Evolutionary conservation across 225 moss, liverwort and hornwort species (phyloP), one percentile per base, ranked within the genome.

Genomic region (Bryum argenteum): DNA sequence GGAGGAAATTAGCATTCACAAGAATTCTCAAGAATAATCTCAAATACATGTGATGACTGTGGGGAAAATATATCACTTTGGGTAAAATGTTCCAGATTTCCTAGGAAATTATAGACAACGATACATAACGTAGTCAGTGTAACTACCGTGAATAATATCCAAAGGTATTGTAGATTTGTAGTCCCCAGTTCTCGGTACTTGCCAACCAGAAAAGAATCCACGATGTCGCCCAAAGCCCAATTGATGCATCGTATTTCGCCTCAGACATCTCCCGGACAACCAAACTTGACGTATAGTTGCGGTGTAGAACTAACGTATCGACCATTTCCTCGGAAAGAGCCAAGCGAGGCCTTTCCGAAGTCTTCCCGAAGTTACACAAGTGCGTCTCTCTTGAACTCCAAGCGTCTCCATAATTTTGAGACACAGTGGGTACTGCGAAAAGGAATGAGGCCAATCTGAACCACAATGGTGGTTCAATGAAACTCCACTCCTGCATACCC

Each of bases 371-470:
- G 42, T 44, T 44, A 48, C 45, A 64, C 68, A 65, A 64, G 52
- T 48, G 24, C 61, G 48, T 17, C 19, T 67, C 52, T 62, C 76
- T 53, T 56, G 39, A 53, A 33, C 26, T 60, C 71, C 67, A 71
- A 43, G 47, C 26, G 50, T 65, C 67, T 60, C 41, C 70, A 63
- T 61, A 74, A 74, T 74, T 73, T 66, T 56, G 67, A 70, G 61
- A 73, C 81, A 67, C 59, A 64, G 63, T 60, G 51, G 54, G 54
- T 71, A 55, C 71, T 77, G 66, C 16, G 57, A 22, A 17, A 80
- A 33, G 65, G 52, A 8, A 51, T 37, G 63, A 78, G 74, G 68
- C 41, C 77, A 77, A 83, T 72, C 75, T 80, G 75, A 72, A 80
- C 85, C 80, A 65, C 74, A 65, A 59, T 69, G 24, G 37, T 62